Evolutionary conservation across 805 yeast genomes (phyloP).

Genomic region (Ogataea ganodermae): DNA sequence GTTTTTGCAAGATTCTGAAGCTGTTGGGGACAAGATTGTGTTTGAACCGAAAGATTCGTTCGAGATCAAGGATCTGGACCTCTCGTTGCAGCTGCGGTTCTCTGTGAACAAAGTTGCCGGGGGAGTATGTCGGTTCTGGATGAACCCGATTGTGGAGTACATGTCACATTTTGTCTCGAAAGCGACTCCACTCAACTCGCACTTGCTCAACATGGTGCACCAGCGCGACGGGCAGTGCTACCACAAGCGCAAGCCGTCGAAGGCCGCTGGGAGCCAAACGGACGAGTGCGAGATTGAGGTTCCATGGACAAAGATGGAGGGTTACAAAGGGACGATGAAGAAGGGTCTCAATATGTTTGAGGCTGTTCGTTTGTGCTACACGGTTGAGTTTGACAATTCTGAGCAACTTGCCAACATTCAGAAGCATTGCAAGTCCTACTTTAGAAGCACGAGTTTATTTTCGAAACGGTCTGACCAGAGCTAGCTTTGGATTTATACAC

Average conservation of each 20-base stretch:
- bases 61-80: constrained; percentile 6
- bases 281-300: constrained; percentile 7
- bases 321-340: constrained; percentile 59
- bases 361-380: constrained; percentile 34
- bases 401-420: constrained; percentile 7
- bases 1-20: background rate
- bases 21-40: background rate
- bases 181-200: background rate
- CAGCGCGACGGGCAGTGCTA: constrained; percentile 8
- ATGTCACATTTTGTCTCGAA: constrained; percentile 7
- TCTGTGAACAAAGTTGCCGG: constrained; percentile 10
- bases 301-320: constrained; percentile 62
- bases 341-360: constrained; percentile 59
- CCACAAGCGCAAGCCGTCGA: constrained; percentile 5
- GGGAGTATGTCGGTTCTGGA: constrained; percentile 19
- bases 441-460: constrained; percentile 3
- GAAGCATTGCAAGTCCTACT: constrained; percentile 2
- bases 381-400: constrained; percentile 8
- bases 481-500: constrained; percentile 3
- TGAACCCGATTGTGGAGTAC: constrained; percentile 20
- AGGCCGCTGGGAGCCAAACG: background rate
- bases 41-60: constrained; percentile 1
- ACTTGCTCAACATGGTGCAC: constrained; percentile 1
- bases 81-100: constrained; percentile 16
- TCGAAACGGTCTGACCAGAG: constrained; percentile 4